Conservation (phyloP, 169 alveolate genomes). For the Cryptosporidium meleagridis region DNA sequence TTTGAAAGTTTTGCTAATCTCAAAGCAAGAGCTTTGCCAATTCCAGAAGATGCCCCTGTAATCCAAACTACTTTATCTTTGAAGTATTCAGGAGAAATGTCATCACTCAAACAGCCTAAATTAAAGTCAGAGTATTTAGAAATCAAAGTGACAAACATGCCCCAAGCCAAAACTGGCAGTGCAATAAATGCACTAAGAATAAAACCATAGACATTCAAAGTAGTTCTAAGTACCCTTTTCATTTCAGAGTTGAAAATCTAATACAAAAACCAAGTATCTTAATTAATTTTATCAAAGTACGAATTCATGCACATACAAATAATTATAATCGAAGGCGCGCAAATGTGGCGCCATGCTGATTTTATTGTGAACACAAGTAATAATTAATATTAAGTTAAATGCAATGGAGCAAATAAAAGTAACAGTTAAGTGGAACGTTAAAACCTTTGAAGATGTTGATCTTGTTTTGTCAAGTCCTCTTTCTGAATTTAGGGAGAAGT, state of each 20-base stretch:
- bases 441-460: conserved; percentile 76
- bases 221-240: not conserved
- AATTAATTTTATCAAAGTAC: not conserved
- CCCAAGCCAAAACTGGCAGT: conserved; percentile 25
- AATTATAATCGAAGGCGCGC: conserved; percentile 35
- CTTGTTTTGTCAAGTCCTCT: conserved; percentile 52
- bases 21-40: conserved; percentile 50
- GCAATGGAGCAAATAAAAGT: conserved; percentile 69
- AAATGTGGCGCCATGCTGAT: not conserved
- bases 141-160: conserved; percentile 30
- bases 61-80: conserved; percentile 60
- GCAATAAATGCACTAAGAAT: conserved; percentile 20
- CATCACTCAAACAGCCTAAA: conserved; percentile 39
- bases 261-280: not conserved
- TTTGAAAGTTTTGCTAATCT: conserved; percentile 25
- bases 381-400: not conserved
- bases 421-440: conserved; percentile 79
- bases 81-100: conserved; percentile 39
- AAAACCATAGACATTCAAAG: not conserved
- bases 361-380: not conserved
- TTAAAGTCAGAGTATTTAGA: conserved; percentile 60
- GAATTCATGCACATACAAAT: not conserved
- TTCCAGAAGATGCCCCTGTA: conserved; percentile 69
- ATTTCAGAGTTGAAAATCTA: not conserved
- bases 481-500: conserved; percentile 74